These are phyloP conservation scores for Glonium stellatum DNA, from an alignment of 495 filamentous ascomycete species.

Conservation along the genomic window DNA sequence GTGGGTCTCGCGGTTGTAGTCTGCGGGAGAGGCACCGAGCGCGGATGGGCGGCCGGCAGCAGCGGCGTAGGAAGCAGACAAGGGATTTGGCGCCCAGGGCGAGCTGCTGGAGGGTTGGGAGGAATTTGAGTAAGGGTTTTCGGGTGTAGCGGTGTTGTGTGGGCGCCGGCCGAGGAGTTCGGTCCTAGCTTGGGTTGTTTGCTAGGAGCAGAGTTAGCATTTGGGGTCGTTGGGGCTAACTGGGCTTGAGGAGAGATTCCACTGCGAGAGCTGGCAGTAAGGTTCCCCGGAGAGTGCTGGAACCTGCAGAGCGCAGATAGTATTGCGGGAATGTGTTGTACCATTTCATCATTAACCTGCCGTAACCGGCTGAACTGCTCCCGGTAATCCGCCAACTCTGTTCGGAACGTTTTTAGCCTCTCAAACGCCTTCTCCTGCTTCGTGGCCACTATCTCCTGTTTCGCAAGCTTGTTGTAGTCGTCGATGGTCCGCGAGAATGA, in stretches of 20 bases:
- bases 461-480: slow-evolving; percentile 79
- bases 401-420: slow-evolving; percentile 76
- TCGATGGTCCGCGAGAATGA: slow-evolving; percentile 87
- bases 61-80: slow-evolving; percentile 11
- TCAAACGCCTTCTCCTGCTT: slow-evolving; percentile 89
- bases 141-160: slow-evolving; percentile 78
- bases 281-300: background rate
- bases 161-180: slow-evolving; percentile 89
- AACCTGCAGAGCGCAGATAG: background rate
- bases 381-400: slow-evolving; percentile 72
- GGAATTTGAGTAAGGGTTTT: slow-evolving; percentile 83
- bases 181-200: slow-evolving; percentile 62
- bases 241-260: no score
- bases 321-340: slow-evolving; percentile 32
- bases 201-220: slow-evolving; percentile 21
- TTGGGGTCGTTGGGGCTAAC: background rate
- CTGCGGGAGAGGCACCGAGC: slow-evolving; percentile 48
- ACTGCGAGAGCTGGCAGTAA: no score
- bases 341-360: slow-evolving; percentile 63
- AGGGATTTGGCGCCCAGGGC: slow-evolving; percentile 27
- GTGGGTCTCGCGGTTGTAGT: slow-evolving; percentile 66
- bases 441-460: slow-evolving; percentile 74
- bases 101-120: slow-evolving; percentile 38
- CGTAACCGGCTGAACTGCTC: slow-evolving; percentile 70
- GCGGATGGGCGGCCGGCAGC: slow-evolving; percentile 14